A percentile compares a stretch with the other conserved stretches of the same genome.
Evolutionary conservation across 2,329 filamentous ascomycete species (phyloP).

Genomic region (Leptographium wingfieldii): DNA sequence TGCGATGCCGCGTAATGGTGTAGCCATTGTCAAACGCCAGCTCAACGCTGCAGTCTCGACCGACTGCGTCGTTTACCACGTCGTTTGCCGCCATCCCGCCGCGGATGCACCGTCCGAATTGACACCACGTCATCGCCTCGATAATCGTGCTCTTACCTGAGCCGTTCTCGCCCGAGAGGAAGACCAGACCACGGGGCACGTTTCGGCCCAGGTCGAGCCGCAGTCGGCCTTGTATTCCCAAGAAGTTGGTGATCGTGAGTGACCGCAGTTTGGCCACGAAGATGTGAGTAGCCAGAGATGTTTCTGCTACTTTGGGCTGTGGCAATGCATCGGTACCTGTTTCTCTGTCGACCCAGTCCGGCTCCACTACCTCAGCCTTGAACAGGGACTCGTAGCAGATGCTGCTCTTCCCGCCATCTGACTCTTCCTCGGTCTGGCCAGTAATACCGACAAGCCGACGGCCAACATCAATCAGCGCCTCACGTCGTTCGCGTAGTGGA

Average conservation of each 20-base stretch:
- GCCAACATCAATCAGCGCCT: not conserved
- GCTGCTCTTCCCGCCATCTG: not conserved
- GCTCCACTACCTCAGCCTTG: not conserved
- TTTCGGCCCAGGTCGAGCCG: slow-evolving; percentile 16
- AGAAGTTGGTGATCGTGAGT: slow-evolving; percentile 21
- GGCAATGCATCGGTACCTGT: not conserved
- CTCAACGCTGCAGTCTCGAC: slow-evolving; percentile 18
- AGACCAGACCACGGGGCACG: slow-evolving; percentile 16
- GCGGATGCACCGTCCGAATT: slow-evolving; percentile 21
- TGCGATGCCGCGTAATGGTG: slow-evolving; percentile 18
- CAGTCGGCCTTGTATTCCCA: slow-evolving; percentile 18
- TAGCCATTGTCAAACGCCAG: slow-evolving; percentile 20
- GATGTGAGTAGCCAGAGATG: not conserved
- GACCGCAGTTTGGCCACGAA: slow-evolving; percentile 17
- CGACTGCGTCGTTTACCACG: slow-evolving; percentile 19
- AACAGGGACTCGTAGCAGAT: not conserved
- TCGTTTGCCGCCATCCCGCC: slow-evolving; percentile 17
- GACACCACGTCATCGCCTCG: slow-evolving; percentile 22
- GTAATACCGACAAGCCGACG: not conserved
- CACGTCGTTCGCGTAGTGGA: not conserved
- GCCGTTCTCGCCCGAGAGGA: slow-evolving; percentile 19
- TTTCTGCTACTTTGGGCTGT: not conserved
- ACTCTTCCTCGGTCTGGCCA: not conserved
- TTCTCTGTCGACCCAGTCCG: not conserved
- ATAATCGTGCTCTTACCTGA: slow-evolving; percentile 21